phyloP scores from a whole-genome alignment of 768 basidiomycete species.

The Clavulina sp. region DNA sequence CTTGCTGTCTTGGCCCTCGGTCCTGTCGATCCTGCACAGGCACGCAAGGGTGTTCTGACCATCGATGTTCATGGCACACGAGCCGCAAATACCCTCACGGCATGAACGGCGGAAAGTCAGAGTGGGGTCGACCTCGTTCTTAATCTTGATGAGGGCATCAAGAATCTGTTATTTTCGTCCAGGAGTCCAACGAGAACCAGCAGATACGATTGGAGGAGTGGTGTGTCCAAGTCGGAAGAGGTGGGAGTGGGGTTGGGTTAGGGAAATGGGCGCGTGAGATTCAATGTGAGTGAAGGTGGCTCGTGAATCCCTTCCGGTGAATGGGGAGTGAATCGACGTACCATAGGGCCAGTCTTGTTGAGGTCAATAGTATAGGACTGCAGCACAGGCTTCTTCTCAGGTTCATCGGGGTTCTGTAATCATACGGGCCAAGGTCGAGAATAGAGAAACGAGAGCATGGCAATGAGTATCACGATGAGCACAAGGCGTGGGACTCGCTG shows the following conservation, averaged over 20 bases:
- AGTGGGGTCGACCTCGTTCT: conserved; percentile 95
- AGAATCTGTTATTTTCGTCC: conserved; percentile 39
- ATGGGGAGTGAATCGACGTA: conserved; percentile 18
- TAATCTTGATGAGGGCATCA: conserved; percentile 95
- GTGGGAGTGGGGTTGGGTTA: not conserved
- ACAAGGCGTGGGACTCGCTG: too few species aligned
- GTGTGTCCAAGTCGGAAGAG: too few species aligned
- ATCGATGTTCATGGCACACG: conserved; percentile 98
- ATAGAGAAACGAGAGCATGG: conserved; percentile 1
- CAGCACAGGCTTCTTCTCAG: conserved; percentile 73
- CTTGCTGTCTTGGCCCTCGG: conserved; percentile 53
- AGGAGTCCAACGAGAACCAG: too few species aligned
- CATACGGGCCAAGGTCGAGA: not conserved
- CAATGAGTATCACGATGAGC: too few species aligned
- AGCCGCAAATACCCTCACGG: conserved; percentile 92
- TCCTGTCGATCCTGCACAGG: conserved; percentile 83
- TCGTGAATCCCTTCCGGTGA: conserved; percentile 1
- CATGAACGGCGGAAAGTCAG: conserved; percentile 90
- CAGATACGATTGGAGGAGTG: too few species aligned
- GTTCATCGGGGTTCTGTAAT: conserved; percentile 79
- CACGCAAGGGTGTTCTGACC: conserved; percentile 97
- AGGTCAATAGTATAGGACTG: conserved; percentile 87
- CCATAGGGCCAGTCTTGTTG: conserved; percentile 92
- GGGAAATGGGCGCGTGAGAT: conserved; percentile 11
- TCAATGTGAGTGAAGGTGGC: conserved; percentile 14